These are phyloP conservation scores for Cantharellus anzutake DNA, from an alignment of 768 basidiomycete species.

Conservation along the genomic window DNA sequence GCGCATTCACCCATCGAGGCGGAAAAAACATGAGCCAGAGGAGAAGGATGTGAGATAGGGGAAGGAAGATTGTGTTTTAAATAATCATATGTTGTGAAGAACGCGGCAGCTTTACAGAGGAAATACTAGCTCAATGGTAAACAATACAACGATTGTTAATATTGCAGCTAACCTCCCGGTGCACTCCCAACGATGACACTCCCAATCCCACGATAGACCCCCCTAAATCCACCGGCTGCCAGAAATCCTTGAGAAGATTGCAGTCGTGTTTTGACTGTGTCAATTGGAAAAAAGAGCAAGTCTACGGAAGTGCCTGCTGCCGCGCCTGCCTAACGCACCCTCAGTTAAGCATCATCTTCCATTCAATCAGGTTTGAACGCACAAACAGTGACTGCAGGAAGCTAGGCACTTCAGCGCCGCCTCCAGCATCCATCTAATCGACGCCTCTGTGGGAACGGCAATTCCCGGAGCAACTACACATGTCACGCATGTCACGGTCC, in stretches of 20 bases:
- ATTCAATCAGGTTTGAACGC: no score
- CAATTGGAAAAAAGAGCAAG: slow-evolving; percentile 89
- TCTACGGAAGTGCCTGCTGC: slow-evolving; percentile 88
- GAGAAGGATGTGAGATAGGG: slow-evolving; percentile 32
- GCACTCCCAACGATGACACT: slow-evolving; percentile 91
- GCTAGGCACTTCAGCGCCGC: no score
- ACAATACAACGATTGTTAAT: not conserved
- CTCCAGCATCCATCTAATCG: no score
- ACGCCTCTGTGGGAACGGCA: no score
- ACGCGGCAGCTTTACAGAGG: slow-evolving; percentile 58
- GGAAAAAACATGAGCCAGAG: slow-evolving; percentile 41
- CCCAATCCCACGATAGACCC: slow-evolving; percentile 84
- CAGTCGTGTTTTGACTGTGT: slow-evolving; percentile 89
- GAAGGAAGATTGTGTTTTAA: slow-evolving; percentile 60
- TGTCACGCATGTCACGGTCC: no score
- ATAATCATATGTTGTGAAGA: slow-evolving; percentile 88
- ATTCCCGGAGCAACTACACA: no score
- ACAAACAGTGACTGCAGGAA: no score
- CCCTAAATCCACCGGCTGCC: slow-evolving; percentile 69
- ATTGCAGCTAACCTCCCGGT: slow-evolving; percentile 53
- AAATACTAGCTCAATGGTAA: not conserved
- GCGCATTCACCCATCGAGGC: slow-evolving; percentile 35
- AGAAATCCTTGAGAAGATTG: slow-evolving; percentile 79
- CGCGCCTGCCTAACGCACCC: slow-evolving; percentile 48
- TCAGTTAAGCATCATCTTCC: no score